Evolutionary conservation across 805 yeast species (phyloP), one percentile per base, ranked within the genome.

Genomic region (Saccharomycopsis amapae): DNA sequence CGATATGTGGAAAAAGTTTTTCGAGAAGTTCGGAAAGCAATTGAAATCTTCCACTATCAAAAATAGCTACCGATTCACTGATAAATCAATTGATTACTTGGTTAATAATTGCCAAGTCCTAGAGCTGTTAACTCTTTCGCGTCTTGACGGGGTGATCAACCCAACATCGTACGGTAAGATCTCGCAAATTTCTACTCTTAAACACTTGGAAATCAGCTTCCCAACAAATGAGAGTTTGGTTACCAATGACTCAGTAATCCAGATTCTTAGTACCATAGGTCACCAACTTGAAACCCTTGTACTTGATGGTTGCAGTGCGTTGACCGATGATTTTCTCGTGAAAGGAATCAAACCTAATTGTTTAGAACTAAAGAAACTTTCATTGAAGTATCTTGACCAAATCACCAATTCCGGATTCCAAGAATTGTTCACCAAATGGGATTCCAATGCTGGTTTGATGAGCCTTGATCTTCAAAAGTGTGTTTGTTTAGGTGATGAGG

Each of bases 51-150:
- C 93, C 53, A 80, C 80, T 51, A 60, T 93, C 9, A 68, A 79
- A 31, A 85, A 87, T 57, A 90, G 97, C 1, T 96, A 90, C 59
- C 69, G 97, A 45, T 80, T 93, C 53, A 72, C 79, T 12, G 75
- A 81, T 46, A 80, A 75, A 40, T 78, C 88, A 0, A 60, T 90
- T 22, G 70, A 77, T 3, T 61, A 78, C 17, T 58, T 93, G 37
- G 65, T 85, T 17, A 82, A 76, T 38, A 73, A 72, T 45, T 76
- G 88, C 58, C 77, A 78, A n/a, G 67, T 68, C 20, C 60, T 93
- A 31, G 71, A 69, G n/a, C 64, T 69, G 3, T 63, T 93, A 33
- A 71, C 78, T 30, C 59, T 93, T 22, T 73, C 82, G 4, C 66
- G 90, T 42, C 63, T 93, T 20, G 95, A 87, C 58, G 89, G 89